Conservation (phyloP, 2,329 filamentous ascomycete species). For the Fusarium liriodendri region DNA sequence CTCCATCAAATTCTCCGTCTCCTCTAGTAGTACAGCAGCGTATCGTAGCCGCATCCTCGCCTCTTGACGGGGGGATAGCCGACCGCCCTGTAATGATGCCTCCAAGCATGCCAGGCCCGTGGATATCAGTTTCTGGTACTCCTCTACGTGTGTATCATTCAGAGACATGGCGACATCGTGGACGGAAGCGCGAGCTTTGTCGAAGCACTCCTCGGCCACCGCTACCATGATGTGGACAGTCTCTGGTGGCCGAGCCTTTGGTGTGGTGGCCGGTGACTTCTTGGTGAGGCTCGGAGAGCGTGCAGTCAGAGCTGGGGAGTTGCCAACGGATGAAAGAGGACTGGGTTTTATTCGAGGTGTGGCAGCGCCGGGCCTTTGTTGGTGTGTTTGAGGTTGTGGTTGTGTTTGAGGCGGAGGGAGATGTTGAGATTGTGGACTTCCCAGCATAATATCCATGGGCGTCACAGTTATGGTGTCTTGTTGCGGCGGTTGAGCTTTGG, state of each 20-base stretch:
- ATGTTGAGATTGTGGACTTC: slow-evolving; percentile 23
- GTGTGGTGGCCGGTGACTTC: slow-evolving; percentile 55
- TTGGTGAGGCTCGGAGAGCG: slow-evolving; percentile 56
- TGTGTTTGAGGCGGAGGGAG: slow-evolving; percentile 22
- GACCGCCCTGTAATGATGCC: slow-evolving; percentile 70
- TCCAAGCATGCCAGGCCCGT: slow-evolving; percentile 80
- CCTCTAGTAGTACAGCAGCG: slow-evolving; percentile 76
- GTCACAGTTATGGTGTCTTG: slow-evolving; percentile 34
- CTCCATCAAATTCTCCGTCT: slow-evolving; percentile 80
- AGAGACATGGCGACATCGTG: slow-evolving; percentile 56
- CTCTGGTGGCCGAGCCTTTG: slow-evolving; percentile 58
- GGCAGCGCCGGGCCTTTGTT: slow-evolving; percentile 37
- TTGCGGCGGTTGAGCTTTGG: slow-evolving; percentile 24
- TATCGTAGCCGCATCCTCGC: slow-evolving; percentile 77
- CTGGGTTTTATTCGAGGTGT: slow-evolving; percentile 50
- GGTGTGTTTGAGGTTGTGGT: slow-evolving; percentile 25
- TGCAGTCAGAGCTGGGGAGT: slow-evolving; percentile 55
- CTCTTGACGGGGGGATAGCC: slow-evolving; percentile 73
- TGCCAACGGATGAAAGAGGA: slow-evolving; percentile 53
- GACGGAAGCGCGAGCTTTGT: slow-evolving; percentile 69
- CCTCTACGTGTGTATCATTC: slow-evolving; percentile 61
- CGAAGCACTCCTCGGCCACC: slow-evolving; percentile 82
- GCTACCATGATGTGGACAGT: slow-evolving; percentile 71
- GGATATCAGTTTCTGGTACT: slow-evolving; percentile 78
- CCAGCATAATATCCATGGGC: slow-evolving; percentile 42